Base-by-base conservation (phyloP, 169 alveolate species). In the Babesia divergens region DNA sequence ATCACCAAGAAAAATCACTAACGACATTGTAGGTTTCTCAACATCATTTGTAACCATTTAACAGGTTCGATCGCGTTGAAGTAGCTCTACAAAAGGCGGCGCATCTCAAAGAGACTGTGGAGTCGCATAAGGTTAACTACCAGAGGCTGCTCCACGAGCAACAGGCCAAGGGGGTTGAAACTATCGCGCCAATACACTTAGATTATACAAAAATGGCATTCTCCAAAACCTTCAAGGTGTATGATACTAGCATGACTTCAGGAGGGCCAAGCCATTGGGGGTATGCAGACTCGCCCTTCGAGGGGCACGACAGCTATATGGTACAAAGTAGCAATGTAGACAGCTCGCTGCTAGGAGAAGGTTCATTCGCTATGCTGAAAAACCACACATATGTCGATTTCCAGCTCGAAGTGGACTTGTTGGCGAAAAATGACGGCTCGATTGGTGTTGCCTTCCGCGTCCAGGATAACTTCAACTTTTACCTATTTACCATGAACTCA, bases 261-360 rank as follows among this genome's bases (percentile, higher is more conserved):
- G 84, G 89, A 59, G 89, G 90, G 42, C 90, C 70, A 28, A 87
- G 92, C 62, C 69, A 67, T 38, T 93, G 97, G 97, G 96, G 96
- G 52, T 93, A 92, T 59, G 81, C 95, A 31, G 86, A 89, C 42
- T 62, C 94, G 31, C 92, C 91, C 43, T 75, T 93, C 42, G 82
- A 86, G 11, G 95, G 94, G 14, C 90, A 88, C 42, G 51, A 67
- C 31, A 82, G 82, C 47, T 69, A 89, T 40, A 62, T 93, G 38
- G 97, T 93, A 8, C 97, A 93, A 66, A 87, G 90, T 49, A 83
- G 90, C 18, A 83, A 86, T 51, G 81, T 93, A 1, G 85, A 81
- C 28, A 90, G 91, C 24, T 75, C 67, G 42, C 69, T 81, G 42
- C 83, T 85, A 28, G 90, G 89, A 16, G 94, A 92, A 65, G 97